These are phyloP conservation scores for Xylogone sp. DNA, from an alignment of 2,329 filamentous ascomycete species.

Conservation along the genomic window DNA sequence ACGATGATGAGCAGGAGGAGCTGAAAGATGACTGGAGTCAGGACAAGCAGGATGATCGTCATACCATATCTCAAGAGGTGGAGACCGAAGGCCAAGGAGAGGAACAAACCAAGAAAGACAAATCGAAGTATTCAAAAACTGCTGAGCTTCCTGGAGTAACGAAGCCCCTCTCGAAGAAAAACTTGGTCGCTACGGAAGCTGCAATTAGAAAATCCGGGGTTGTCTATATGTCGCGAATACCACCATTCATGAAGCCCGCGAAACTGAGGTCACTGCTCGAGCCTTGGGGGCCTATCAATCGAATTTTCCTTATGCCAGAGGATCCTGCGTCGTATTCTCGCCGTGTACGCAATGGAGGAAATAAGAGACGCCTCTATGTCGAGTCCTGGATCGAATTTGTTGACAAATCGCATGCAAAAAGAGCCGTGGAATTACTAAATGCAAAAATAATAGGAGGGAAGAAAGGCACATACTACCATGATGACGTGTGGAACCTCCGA, in stretches of 20 bases:
- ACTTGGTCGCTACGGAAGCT: slow-evolving; percentile 60
- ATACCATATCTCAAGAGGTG: slow-evolving; percentile 21
- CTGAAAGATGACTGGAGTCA: slow-evolving; percentile 26
- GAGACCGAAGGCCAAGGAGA: slow-evolving; percentile 16
- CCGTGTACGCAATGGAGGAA: slow-evolving; percentile 69
- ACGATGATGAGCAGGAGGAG: slow-evolving; percentile 18
- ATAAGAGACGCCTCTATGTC: slow-evolving; percentile 77
- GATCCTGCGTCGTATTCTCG: slow-evolving; percentile 62
- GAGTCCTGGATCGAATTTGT: slow-evolving; percentile 87
- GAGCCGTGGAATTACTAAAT: slow-evolving; percentile 73
- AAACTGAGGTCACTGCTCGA: slow-evolving; percentile 73
- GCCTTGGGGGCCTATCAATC: slow-evolving; percentile 71
- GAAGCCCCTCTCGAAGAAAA: slow-evolving; percentile 60
- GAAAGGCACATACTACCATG: slow-evolving; percentile 78
- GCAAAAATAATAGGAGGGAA: slow-evolving; percentile 76
- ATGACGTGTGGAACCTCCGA: slow-evolving; percentile 81
- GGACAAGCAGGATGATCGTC: slow-evolving; percentile 25
- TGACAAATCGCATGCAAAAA: slow-evolving; percentile 71
- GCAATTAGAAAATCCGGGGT: slow-evolving; percentile 73
- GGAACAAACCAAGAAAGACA: slow-evolving; percentile 20
- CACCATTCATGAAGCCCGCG: slow-evolving; percentile 82
- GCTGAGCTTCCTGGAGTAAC: slow-evolving; percentile 44
- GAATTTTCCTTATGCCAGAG: slow-evolving; percentile 77
- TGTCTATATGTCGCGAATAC: slow-evolving; percentile 77
- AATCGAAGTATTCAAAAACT: background rate